These are phyloP conservation scores for Pseudohyphozyma bogoriensis DNA, from an alignment of 768 basidiomycete species.

Conservation along the genomic window DNA sequence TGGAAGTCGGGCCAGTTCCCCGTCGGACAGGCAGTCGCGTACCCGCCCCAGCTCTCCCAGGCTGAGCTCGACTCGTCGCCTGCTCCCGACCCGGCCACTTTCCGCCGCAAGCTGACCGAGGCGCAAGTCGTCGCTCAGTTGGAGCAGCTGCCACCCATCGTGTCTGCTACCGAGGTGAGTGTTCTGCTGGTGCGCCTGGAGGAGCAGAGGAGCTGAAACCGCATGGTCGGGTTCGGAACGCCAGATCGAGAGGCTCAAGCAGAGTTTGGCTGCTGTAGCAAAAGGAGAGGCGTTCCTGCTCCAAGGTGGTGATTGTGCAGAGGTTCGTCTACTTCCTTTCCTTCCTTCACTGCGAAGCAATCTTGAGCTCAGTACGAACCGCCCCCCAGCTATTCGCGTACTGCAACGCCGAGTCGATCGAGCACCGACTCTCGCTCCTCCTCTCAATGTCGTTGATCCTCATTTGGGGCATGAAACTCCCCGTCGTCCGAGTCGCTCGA, in stretches of 20 bases:
- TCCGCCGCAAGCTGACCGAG: constrained; percentile 13
- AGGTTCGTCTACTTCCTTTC: too few species aligned
- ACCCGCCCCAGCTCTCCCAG: not conserved
- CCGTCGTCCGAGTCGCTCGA: constrained; percentile 62
- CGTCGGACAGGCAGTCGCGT: not conserved
- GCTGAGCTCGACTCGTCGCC: constrained; percentile 33
- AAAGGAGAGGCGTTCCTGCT: constrained; percentile 88
- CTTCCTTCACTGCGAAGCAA: constrained; percentile 62
- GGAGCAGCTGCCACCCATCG: constrained; percentile 69
- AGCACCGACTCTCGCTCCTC: constrained; percentile 78
- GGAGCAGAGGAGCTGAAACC: not conserved
- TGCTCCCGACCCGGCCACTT: constrained; percentile 38
- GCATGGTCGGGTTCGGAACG: not conserved
- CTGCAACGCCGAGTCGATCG: constrained; percentile 52
- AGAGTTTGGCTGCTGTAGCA: constrained; percentile 46
- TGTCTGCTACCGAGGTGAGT: constrained; percentile 80
- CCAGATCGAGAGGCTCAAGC: constrained; percentile 35
- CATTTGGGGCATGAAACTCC: constrained; percentile 72
- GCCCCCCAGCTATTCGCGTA: constrained; percentile 27
- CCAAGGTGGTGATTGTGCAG: constrained; percentile 82
- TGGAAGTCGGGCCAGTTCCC: not conserved
- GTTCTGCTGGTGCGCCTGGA: too few species aligned
- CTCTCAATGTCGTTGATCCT: constrained; percentile 91
- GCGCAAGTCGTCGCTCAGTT: constrained; percentile 43
- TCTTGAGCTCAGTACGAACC: not conserved